Base-by-base conservation (phyloP, 2,329 filamentous ascomycete species). In the Colletotrichum musae region DNA sequence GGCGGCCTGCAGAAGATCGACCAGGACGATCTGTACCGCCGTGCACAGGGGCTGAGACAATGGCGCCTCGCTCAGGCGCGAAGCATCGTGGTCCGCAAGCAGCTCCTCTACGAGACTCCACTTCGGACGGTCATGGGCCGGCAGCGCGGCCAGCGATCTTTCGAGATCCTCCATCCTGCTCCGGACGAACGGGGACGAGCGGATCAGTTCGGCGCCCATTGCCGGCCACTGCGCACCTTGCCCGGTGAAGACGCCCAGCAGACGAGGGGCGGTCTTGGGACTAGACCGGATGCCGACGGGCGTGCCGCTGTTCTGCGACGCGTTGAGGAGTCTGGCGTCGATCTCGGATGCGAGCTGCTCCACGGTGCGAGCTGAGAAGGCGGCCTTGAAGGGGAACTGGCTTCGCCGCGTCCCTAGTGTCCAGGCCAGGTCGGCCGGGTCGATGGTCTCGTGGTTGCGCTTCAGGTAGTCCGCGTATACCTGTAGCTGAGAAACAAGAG, bases 1-100 rank as follows among this genome's bases (percentile, higher is more conserved):
- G 5, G 78, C 79, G 0, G 73, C 68, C 0, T 64, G 45, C 0
- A 80, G 70, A 2, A 77, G 63, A 7, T 79, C 74, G 6, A 79
- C 73, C 1, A 80, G 61, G 2, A 74, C 76, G 24, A 54, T 51
- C 59, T 80, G 74, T 0, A 80, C 41, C 0, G 75, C 77, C 4
- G 78, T 79, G 45, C 77, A 78, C 0, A 79, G 68, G 1, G 78
- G 75, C 21, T 80, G 79, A 2, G 77, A 75, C 15, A 79, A 26
- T n/a, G 71, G 74, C 1, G 76, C 75, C 9, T 74, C 60, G 65
- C 43, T 41, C 10, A 66, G 18, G 13, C 28, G 36, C 6, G 57
- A 78, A 21, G 70, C 73, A 5, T 64, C 57, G 2, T 61, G 41
- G 1, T 66, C 61, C 3, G 21, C 21, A 2, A 24, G 21, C 21